Percentiles rank a stretch among this genome's conserved stretches.
These are phyloP conservation scores for Podospora pseudoanserina DNA, from an alignment of 495 filamentous ascomycete species.

Conservation along the genomic window DNA sequence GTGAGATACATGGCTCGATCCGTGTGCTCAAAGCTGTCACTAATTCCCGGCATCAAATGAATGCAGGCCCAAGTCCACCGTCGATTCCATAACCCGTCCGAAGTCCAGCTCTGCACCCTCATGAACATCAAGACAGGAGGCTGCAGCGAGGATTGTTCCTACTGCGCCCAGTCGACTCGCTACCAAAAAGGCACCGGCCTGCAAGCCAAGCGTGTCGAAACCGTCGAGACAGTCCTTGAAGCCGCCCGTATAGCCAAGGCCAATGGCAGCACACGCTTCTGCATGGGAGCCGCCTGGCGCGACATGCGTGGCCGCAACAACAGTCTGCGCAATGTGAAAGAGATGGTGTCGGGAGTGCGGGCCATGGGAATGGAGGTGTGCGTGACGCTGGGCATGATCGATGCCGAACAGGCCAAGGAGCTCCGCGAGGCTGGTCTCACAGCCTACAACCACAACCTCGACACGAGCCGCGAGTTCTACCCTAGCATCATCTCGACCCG, in stretches of 20 bases:
- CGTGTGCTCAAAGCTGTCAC: too few relatives aligned
- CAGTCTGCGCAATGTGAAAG: conserved; percentile 69
- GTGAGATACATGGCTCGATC: conserved; percentile 42
- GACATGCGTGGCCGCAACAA: conserved; percentile 87
- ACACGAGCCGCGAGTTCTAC: conserved; percentile 83
- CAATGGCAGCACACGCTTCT: conserved; percentile 82
- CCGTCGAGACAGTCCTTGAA: conserved; percentile 70
- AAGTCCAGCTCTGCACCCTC: conserved; percentile 83
- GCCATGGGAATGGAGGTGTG: conserved; percentile 82
- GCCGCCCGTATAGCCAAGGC: conserved; percentile 71
- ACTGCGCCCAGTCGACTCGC: conserved; percentile 81
- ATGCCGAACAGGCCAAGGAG: conserved; percentile 69
- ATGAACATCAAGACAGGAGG: conserved; percentile 96
- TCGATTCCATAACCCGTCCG: conserved; percentile 72
- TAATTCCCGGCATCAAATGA: neutral
- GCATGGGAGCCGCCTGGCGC: conserved; percentile 88
- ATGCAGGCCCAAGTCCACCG: conserved; percentile 67
- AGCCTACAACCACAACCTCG: conserved; percentile 87
- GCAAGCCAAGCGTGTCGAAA: conserved; percentile 69
- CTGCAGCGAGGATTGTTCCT: conserved; percentile 82
- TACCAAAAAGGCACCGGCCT: conserved; percentile 77
- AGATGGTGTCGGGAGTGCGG: conserved; percentile 73
- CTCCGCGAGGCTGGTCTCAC: conserved; percentile 78
- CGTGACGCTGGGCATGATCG: conserved; percentile 87
- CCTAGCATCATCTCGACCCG: conserved; percentile 75